A percentile compares a stretch with the other conserved stretches of the same genome.
phyloP scores from a whole-genome alignment of 1,284 basidiomycete genomes.

The Cutaneotrichosporon sp. region DNA sequence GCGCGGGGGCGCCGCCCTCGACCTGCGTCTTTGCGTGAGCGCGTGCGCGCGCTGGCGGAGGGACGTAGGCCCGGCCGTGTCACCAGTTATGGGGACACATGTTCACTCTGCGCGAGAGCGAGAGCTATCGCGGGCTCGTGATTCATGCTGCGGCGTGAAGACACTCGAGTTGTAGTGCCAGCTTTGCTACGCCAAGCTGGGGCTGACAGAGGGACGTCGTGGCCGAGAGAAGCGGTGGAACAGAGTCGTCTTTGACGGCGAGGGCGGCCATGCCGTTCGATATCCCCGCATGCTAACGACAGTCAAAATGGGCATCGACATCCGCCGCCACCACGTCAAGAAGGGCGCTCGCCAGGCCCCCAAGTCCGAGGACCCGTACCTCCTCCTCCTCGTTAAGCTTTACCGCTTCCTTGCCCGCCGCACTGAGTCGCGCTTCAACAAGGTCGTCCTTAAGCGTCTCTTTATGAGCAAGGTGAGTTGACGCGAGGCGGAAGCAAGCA shows the following conservation, averaged over 20 bases:
- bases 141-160: not conserved
- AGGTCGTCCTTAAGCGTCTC: slow-evolving; percentile 92
- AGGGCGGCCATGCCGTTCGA: slow-evolving; percentile 10
- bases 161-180: not conserved
- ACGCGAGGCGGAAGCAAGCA: too few relatives aligned
- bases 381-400: slow-evolving; percentile 98
- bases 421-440: slow-evolving; percentile 96
- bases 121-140: not conserved
- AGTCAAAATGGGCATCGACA: slow-evolving; percentile 83
- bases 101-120: not conserved
- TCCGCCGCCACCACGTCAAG: slow-evolving; percentile 97
- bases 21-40: not conserved
- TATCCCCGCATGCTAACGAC: slow-evolving; percentile 13
- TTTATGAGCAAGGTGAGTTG: slow-evolving; percentile 69
- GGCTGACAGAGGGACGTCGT: not conserved
- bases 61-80: not conserved
- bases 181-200: not conserved
- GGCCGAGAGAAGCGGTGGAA: slow-evolving; percentile 12
- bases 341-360: slow-evolving; percentile 92
- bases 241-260: slow-evolving; percentile 13
- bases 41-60: not conserved
- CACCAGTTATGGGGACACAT: not conserved
- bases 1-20: not conserved
- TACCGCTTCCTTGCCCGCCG: slow-evolving; percentile 99
- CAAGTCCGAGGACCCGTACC: slow-evolving; percentile 98